phyloP scores from a whole-genome alignment of 768 basidiomycete genomes.

The Tephrocybe sp. region DNA sequence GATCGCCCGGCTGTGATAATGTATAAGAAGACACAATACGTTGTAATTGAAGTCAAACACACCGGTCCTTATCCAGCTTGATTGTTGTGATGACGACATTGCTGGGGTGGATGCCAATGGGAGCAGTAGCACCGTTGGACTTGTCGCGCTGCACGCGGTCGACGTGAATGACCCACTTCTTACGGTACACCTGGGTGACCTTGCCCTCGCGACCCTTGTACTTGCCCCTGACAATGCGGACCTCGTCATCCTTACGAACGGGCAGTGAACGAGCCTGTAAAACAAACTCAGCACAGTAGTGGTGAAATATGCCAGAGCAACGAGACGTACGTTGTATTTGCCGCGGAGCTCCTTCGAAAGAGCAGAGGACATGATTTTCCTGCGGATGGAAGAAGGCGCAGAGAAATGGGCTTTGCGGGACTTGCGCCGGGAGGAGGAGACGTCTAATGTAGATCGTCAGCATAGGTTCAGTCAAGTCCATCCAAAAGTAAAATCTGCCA shows the following conservation, averaged over 20 bases:
- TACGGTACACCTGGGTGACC: slow-evolving; percentile 96
- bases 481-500: slow-evolving; percentile 41
- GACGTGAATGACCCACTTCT: slow-evolving; percentile 99
- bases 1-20: slow-evolving; percentile 66
- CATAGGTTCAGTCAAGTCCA: slow-evolving; percentile 32
- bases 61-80: slow-evolving; percentile 93
- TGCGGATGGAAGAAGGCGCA: slow-evolving; percentile 91
- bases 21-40: neutral
- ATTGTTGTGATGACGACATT: slow-evolving; percentile 93
- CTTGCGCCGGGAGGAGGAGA: slow-evolving; percentile 95
- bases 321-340: slow-evolving; percentile 87
- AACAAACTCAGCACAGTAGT: neutral
- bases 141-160: slow-evolving; percentile 98
- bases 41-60: slow-evolving; percentile 16
- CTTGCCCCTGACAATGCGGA: slow-evolving; percentile 93
- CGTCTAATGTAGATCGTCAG: slow-evolving; percentile 53
- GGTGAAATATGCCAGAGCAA: too few species aligned
- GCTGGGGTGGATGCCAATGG: slow-evolving; percentile 95
- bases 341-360: slow-evolving; percentile 92
- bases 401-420: slow-evolving; percentile 97
- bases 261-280: slow-evolving; percentile 84
- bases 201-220: slow-evolving; percentile 99
- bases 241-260: slow-evolving; percentile 98
- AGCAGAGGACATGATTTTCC: slow-evolving; percentile 97
- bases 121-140: slow-evolving; percentile 91